Base-by-base conservation (phyloP, 441 rosid species). In the Metrosideros polymorpha region DNA sequence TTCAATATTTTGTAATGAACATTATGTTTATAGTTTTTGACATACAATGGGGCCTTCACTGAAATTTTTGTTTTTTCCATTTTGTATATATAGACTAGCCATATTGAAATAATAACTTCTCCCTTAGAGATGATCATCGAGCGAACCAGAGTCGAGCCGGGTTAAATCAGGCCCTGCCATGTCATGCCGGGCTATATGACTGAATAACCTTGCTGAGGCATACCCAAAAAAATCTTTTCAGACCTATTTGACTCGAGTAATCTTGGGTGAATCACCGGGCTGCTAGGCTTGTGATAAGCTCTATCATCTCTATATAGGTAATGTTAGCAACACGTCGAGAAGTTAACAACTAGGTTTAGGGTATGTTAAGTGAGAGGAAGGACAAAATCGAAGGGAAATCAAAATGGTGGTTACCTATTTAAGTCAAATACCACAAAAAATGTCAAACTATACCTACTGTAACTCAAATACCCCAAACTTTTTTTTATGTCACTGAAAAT, bases 241-340 rank as follows among this genome's bases (percentile, higher is more conserved):
- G 0, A 15, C 22, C 19, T 0, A 4, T 6, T 29, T 1, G 10
- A 29, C 39, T 30, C 71, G 30, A 59, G 32, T 4, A 6, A 7
- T 59, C 18, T 59, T 0, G 39, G 1, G 12, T 14, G 22, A 22
- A 15, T 59, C n/a, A 7, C 39, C 18, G 14, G 27, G 39, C 5
- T 29, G 27, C 3, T 0, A 29, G 71, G 71, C 39, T 59, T 22
- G 27, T 7, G 39, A 7, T 3, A 59, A 59, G 39, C n/a, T 59
- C 22, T 14, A 57, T 57, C 0, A 9, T 29, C 22, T 39, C 13
- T 59, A 0, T 59, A 29, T 17, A 18, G 5, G 71, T 39, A 59
- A 29, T 0, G 2, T 29, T 59, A 59, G 32, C 39, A 29, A 29
- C 71, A 13, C 1, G 1, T 19, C 17, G 22, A 59, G 32, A 59